Evolutionary conservation across 1,139 yeast species (phyloP), one percentile per base, ranked within the genome.

Genomic region (Sugiyamaella sp.): DNA sequence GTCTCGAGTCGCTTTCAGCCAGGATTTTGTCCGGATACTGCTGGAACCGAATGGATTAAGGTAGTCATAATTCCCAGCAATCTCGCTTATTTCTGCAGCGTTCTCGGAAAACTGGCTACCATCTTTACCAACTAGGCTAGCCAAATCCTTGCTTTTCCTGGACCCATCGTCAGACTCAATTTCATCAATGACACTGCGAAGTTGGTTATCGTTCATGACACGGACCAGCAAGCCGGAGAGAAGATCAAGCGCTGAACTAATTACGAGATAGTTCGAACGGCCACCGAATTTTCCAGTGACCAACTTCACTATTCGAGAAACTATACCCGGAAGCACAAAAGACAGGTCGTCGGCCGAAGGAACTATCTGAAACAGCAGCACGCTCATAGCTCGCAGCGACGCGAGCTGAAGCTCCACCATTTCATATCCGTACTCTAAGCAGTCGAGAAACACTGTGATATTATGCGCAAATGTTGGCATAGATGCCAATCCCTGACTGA

Each of bases 1-100:
- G 29, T 74, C 72, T 1, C 85, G 74, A 0, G 91, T 84, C 0
- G 85, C 89, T 17, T 66, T 72, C 19, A 86, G 68, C 96, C 96
- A 88, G 8, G 80, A 66, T 10, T 72, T 70, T 1, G 82, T 76
- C 59, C 90, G 73, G 57, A n/a, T 19, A 21, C 57, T 4, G 57
- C 47, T 2, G 54, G 27, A 12, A 5, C 40, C 29, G 40, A 46
- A n/a, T n/a, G n/a, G n/a, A 17, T 38, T 44, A 4, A 32, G 35
- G 9, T 48, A 41, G 2, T 44, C 50, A 16, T 41, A 41, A 35
- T 35, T 16, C 3, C 12, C 17, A 4, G 10, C 40, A 35, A 2
- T 4, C 9, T 35, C 40, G 2, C 4, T 35, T 2, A 10, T 10
- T n/a, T 16, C 19, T 35, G 14, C 4, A 2, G 3, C 40, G 4